A percentile compares a stretch with the other conserved stretches of the same genome.
Evolutionary conservation across 176 grass and related monocot genomes (phyloP).

Genomic region (Rhynchospora pubera): DNA sequence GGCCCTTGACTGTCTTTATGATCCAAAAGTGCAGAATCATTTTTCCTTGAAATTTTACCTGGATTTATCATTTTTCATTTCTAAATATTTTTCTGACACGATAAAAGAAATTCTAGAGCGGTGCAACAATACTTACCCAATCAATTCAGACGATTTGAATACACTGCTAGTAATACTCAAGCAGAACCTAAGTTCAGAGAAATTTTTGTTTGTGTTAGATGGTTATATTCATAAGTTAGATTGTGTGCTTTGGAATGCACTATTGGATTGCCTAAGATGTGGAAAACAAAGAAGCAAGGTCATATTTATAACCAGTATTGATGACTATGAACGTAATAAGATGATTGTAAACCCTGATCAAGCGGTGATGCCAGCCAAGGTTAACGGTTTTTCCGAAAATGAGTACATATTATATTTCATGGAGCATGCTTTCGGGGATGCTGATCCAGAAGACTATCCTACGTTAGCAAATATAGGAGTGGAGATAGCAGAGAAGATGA

Average conservation of each 20-base stretch:
- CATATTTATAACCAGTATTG: not conserved
- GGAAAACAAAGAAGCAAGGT: conserved; percentile 7
- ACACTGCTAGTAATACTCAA: not conserved
- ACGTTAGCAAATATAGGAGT: not conserved
- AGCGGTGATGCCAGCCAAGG: not conserved
- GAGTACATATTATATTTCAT: conserved; percentile 32
- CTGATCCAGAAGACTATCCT: conserved; percentile 8
- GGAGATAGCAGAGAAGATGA: not conserved
- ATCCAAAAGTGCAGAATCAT: conserved; percentile 25
- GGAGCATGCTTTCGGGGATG: conserved; percentile 23
- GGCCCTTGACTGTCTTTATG: conserved; percentile 21
- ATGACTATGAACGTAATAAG: not conserved
- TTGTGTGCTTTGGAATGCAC: not conserved
- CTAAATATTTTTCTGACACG: not conserved
- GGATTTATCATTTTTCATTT: not conserved
- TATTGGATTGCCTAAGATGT: not conserved
- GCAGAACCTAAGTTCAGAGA: not conserved
- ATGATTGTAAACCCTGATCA: not conserved
- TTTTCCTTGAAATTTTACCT: conserved; percentile 1
- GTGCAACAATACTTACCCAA: not conserved
- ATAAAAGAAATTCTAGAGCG: not conserved
- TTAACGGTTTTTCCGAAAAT: not conserved
- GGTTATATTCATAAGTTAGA: not conserved
- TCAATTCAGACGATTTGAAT: not conserved
- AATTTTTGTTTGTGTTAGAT: conserved; percentile 14